A percentile compares a stretch with the other conserved stretches of the same genome.
phyloP scores from a whole-genome alignment of 1,284 basidiomycete genomes.

The Paramarasmius palmivorus region DNA sequence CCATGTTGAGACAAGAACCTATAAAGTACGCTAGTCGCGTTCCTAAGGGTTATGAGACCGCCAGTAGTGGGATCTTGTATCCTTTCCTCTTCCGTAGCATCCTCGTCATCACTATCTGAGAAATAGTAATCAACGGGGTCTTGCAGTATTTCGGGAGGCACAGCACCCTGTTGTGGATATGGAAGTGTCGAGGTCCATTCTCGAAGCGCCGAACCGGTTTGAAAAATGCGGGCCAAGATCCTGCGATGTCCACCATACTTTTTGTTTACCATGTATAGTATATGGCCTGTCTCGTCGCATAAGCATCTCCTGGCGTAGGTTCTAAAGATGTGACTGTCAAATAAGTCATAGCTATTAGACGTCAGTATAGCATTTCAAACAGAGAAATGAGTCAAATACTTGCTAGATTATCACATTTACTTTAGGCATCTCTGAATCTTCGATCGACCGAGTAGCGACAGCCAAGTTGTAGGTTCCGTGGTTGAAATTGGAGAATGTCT shows the following conservation, averaged over 20 bases:
- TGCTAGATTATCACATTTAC: slow-evolving; percentile 62
- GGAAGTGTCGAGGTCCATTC: slow-evolving; percentile 49
- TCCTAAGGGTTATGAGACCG: slow-evolving; percentile 51
- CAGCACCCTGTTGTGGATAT: slow-evolving; percentile 36
- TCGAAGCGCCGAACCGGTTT: slow-evolving; percentile 33
- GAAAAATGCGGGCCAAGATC: slow-evolving; percentile 38
- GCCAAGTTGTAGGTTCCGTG: slow-evolving; percentile 61
- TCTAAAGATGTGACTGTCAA: slow-evolving; percentile 61
- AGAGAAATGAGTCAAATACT: slow-evolving; percentile 16
- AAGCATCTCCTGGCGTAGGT: slow-evolving; percentile 50
- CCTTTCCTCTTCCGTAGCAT: slow-evolving; percentile 25
- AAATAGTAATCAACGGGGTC: slow-evolving; percentile 42
- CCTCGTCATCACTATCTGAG: slow-evolving; percentile 49
- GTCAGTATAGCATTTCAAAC: too few relatives aligned
- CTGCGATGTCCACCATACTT: slow-evolving; percentile 55
- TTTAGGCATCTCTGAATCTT: slow-evolving; percentile 58
- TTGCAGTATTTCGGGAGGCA: slow-evolving; percentile 45
- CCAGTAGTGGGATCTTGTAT: slow-evolving; percentile 61
- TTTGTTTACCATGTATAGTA: slow-evolving; percentile 66
- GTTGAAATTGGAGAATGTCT: slow-evolving; percentile 47
- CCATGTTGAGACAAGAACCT: slow-evolving; percentile 34
- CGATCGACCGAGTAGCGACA: slow-evolving; percentile 54
- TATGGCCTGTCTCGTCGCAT: slow-evolving; percentile 44
- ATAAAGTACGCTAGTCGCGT: slow-evolving; percentile 56
- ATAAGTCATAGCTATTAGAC: slow-evolving; percentile 54